phyloP scores from a whole-genome alignment of 2,329 filamentous ascomycete genomes.

The Fusarium setosum region DNA sequence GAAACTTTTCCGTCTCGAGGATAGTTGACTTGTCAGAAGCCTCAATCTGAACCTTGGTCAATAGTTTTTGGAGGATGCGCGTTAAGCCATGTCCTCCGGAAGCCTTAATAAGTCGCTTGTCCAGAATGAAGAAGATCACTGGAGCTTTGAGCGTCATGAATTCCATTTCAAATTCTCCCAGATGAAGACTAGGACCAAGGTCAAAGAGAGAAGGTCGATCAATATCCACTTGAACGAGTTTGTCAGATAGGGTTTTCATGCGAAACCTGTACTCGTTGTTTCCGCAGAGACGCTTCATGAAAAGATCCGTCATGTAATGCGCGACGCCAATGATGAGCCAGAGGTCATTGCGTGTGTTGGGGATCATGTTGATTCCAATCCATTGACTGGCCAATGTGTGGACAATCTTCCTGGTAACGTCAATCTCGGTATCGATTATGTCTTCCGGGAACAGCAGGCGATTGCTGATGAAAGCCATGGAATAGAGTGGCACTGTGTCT shows the following conservation, averaged over 20 bases:
- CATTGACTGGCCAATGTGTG: constrained; percentile 91
- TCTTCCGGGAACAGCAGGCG: constrained; percentile 86
- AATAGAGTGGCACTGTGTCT: constrained; percentile 82
- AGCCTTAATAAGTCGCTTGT: constrained; percentile 89
- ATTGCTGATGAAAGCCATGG: constrained; percentile 87
- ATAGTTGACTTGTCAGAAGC: constrained; percentile 74
- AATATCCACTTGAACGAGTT: constrained; percentile 83
- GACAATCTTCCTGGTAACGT: constrained; percentile 82
- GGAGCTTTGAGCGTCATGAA: constrained; percentile 93
- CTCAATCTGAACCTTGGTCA: constrained; percentile 83
- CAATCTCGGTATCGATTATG: constrained; percentile 86
- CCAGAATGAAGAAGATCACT: constrained; percentile 91
- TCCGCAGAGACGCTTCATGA: constrained; percentile 89
- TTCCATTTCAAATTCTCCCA: constrained; percentile 87
- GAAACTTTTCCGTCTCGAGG: constrained; percentile 80
- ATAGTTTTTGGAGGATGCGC: constrained; percentile 85
- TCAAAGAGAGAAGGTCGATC: constrained; percentile 85
- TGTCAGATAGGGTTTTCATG: constrained; percentile 86
- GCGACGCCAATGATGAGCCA: constrained; percentile 93
- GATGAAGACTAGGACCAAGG: constrained; percentile 79
- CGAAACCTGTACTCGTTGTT: constrained; percentile 95
- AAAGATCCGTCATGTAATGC: constrained; percentile 94
- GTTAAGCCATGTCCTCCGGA: constrained; percentile 84
- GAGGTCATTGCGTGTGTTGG: constrained; percentile 81
- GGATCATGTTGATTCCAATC: constrained; percentile 92